Conservation (phyloP, 495 filamentous ascomycete genomes). For the Daldinia loculata region DNA sequence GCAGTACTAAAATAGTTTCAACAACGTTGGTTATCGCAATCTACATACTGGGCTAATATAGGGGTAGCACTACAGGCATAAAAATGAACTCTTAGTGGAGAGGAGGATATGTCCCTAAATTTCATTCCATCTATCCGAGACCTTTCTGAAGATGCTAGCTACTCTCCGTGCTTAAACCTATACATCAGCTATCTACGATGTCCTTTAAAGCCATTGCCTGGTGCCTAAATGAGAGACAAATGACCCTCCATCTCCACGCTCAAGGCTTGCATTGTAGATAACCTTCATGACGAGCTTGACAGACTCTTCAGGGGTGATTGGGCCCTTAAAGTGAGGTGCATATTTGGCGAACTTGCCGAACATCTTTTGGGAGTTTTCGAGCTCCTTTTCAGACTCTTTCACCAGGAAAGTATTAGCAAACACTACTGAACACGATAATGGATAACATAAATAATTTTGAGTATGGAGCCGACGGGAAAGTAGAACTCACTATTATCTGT, state of each 20-base stretch:
- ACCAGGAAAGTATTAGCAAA: not conserved
- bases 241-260: slow-evolving; percentile 58
- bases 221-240: slow-evolving; percentile 64
- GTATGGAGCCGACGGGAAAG: not conserved
- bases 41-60: no score
- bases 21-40: no score
- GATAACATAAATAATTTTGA: no score
- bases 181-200: not conserved
- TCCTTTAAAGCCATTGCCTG: slow-evolving; percentile 25
- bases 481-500: slow-evolving; percentile 18
- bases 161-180: no score
- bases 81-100: no score
- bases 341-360: slow-evolving; percentile 52
- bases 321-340: slow-evolving; percentile 61
- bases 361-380: slow-evolving; percentile 39
- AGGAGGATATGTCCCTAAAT: no score
- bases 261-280: slow-evolving; percentile 56
- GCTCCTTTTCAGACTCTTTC: slow-evolving; percentile 53
- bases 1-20: no score
- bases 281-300: slow-evolving; percentile 50
- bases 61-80: no score
- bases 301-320: slow-evolving; percentile 53
- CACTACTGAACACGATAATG: no score
- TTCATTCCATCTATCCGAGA: no score
- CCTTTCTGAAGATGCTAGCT: no score